These are phyloP conservation scores for Trichoderma asperelloides DNA, from an alignment of 495 filamentous ascomycete species.

Conservation along the genomic window DNA sequence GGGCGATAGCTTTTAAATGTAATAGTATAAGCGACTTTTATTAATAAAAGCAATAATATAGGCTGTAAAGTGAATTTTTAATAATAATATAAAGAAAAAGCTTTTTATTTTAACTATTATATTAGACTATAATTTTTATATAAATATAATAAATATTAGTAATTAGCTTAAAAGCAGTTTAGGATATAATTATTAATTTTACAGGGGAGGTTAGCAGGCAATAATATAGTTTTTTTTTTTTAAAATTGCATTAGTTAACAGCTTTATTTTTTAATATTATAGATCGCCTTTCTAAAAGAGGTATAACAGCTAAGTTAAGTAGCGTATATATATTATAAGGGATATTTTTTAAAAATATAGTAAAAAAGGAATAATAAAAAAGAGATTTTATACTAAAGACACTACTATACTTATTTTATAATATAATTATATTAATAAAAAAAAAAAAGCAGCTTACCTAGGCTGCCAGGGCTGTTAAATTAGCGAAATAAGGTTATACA, in stretches of 20 bases:
- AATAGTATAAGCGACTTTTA: neutral
- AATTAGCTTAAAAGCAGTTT: neutral
- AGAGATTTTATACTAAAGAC: too few species aligned
- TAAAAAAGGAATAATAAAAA: too few species aligned
- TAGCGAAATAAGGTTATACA: too few species aligned
- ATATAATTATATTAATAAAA: too few species aligned
- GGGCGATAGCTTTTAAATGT: neutral
- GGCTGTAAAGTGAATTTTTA: neutral
- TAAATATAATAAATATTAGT: neutral
- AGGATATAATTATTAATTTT: neutral
- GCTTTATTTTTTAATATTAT: neutral
- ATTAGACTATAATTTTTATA: neutral
- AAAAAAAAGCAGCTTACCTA: too few species aligned
- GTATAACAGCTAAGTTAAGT: too few species aligned
- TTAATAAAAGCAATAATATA: neutral
- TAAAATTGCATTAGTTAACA: neutral
- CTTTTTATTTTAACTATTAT: neutral
- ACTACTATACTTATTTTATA: too few species aligned
- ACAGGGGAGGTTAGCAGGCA: neutral
- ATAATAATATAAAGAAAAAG: neutral
- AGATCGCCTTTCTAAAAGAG: too few species aligned
- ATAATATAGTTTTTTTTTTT: neutral
- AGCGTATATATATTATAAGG: too few species aligned
- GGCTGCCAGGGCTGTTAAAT: too few species aligned
- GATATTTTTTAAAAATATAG: too few species aligned